These are phyloP conservation scores for Kondoa malvinella DNA, from an alignment of 768 basidiomycete genomes.

Conservation along the genomic window DNA sequence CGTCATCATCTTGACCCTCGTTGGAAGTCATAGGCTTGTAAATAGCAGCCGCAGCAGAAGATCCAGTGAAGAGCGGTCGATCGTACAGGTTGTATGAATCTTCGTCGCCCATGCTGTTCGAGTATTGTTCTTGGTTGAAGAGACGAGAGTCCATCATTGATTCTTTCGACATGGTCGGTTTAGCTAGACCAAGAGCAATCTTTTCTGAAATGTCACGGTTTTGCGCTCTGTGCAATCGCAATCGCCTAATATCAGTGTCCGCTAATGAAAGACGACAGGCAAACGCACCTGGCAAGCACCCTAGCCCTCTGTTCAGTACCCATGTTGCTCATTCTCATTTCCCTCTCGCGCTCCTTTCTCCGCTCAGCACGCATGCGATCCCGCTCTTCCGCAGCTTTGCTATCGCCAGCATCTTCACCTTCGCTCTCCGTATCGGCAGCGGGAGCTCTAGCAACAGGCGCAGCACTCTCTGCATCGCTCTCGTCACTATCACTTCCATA, in stretches of 20 bases:
- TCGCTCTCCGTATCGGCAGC: slow-evolving; percentile 5
- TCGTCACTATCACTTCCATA: slow-evolving; percentile 65
- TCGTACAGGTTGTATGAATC: slow-evolving; percentile 93
- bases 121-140: slow-evolving; percentile 87
- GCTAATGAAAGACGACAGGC: background rate
- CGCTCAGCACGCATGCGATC: slow-evolving; percentile 85
- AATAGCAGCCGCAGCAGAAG: slow-evolving; percentile 94
- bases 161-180: slow-evolving; percentile 89
- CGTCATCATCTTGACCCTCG: slow-evolving; percentile 66
- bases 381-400: slow-evolving; percentile 61
- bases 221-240: slow-evolving; percentile 43
- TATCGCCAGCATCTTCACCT: slow-evolving; percentile 33
- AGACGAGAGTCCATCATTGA: slow-evolving; percentile 91
- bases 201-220: slow-evolving; percentile 99
- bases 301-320: slow-evolving; percentile 90
- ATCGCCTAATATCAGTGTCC: background rate
- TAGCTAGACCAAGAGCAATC: slow-evolving; percentile 90
- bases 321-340: slow-evolving; percentile 99
- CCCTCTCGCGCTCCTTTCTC: slow-evolving; percentile 79
- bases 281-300: slow-evolving; percentile 56
- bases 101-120: slow-evolving; percentile 66
- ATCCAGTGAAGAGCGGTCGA: slow-evolving; percentile 85
- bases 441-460: background rate
- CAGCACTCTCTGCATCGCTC: slow-evolving; percentile 38
- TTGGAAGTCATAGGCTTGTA: slow-evolving; percentile 89